Conservation (phyloP, 2,329 filamentous ascomycete genomes). For the Balansia obtecta region DNA sequence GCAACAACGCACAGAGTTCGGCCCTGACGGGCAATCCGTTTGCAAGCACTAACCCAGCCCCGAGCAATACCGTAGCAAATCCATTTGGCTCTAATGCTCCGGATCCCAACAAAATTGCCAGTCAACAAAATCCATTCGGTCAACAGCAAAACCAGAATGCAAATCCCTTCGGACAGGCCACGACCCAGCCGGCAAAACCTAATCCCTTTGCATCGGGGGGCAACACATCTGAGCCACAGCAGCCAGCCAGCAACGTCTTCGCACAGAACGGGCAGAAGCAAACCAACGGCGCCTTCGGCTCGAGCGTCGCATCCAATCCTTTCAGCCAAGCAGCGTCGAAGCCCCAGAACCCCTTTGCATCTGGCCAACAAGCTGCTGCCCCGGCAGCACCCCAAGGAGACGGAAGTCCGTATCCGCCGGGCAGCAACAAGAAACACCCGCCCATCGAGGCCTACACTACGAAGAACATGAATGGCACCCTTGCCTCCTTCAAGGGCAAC, state of each 20-base stretch:
- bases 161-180: slow-evolving; percentile 14
- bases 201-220: slow-evolving; percentile 16
- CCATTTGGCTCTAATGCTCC: slow-evolving; percentile 15
- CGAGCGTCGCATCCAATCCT: slow-evolving; percentile 7
- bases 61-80: slow-evolving; percentile 9
- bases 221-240: slow-evolving; percentile 9
- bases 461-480: slow-evolving; percentile 27
- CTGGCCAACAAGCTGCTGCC: slow-evolving; percentile 9
- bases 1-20: slow-evolving; percentile 10
- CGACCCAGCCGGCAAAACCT: slow-evolving; percentile 3
- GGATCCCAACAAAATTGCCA: background rate
- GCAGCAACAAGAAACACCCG: slow-evolving; percentile 32
- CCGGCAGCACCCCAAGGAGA: background rate
- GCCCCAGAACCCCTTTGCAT: slow-evolving; percentile 14
- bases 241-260: slow-evolving; percentile 14
- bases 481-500: slow-evolving; percentile 51
- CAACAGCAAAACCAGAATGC: slow-evolving; percentile 1
- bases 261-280: slow-evolving; percentile 3
- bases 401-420: slow-evolving; percentile 30
- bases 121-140: slow-evolving; percentile 11
- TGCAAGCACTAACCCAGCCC: slow-evolving; percentile 5
- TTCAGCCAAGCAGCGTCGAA: slow-evolving; percentile 13
- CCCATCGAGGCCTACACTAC: slow-evolving; percentile 30
- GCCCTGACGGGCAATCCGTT: slow-evolving; percentile 15
- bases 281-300: slow-evolving; percentile 13